phyloP scores from a whole-genome alignment of 2,329 filamentous ascomycete species.

The Endoconidiophora polonica region DNA sequence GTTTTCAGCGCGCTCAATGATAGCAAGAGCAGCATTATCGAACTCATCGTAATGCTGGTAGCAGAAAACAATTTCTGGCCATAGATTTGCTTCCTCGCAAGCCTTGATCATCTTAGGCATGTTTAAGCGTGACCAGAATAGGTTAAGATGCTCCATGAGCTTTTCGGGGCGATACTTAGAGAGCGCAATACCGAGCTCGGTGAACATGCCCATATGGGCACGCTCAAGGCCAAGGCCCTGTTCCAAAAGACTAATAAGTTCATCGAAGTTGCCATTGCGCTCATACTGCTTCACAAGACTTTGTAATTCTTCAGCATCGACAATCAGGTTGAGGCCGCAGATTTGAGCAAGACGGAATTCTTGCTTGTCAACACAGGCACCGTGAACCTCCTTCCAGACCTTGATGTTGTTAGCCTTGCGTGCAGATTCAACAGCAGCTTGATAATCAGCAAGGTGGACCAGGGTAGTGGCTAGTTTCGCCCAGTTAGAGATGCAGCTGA shows the following conservation, averaged over 20 bases:
- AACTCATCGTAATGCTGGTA: conserved; percentile 98
- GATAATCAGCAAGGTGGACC: conserved; percentile 93
- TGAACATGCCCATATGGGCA: conserved; percentile 96
- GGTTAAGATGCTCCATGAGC: conserved; percentile 95
- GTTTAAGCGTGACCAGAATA: conserved; percentile 97
- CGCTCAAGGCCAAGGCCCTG: conserved; percentile 85
- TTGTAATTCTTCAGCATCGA: conserved; percentile 89
- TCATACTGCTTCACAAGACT: conserved; percentile 94
- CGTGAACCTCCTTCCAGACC: conserved; percentile 98
- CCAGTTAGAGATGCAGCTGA: conserved; percentile 97
- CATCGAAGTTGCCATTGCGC: conserved; percentile 92
- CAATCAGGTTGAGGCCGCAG: conserved; percentile 92
- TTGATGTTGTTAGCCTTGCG: conserved; percentile 98
- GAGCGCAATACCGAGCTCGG: conserved; percentile 75
- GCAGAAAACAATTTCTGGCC: conserved; percentile 94
- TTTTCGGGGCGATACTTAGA: conserved; percentile 90
- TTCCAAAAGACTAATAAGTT: conserved; percentile 86
- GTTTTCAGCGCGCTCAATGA: conserved; percentile 95
- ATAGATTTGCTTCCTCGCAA: conserved; percentile 85
- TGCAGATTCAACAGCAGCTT: conserved; percentile 91
- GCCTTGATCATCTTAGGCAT: conserved; percentile 92
- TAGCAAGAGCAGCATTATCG: conserved; percentile 89
- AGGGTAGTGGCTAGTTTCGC: conserved; percentile 94
- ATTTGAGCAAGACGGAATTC: conserved; percentile 98
- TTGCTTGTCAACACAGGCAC: conserved; percentile 91